A percentile compares a stretch with the other conserved stretches of the same genome.
phyloP scores from a whole-genome alignment of 345 rosid species.

The Euclidium syriacum region DNA sequence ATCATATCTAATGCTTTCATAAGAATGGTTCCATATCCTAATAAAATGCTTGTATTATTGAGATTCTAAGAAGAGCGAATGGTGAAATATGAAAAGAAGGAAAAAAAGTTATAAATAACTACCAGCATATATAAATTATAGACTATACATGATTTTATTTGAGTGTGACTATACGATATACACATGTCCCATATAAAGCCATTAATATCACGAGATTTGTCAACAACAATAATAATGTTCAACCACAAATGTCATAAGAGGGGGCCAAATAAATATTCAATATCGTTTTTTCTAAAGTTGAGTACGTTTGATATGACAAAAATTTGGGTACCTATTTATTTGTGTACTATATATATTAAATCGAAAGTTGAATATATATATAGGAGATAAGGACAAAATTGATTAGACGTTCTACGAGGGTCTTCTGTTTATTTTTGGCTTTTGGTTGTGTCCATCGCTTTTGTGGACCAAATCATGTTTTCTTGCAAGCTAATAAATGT shows the following conservation, averaged over 20 bases:
- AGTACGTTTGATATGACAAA: conserved; percentile 18
- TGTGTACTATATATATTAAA: conserved; percentile 6
- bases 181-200: conserved; percentile 26
- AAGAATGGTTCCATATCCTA: not conserved
- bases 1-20: conserved; percentile 5
- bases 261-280: conserved; percentile 22
- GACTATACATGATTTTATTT: conserved; percentile 9
- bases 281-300: not conserved
- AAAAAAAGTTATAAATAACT: not conserved
- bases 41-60: not conserved
- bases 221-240: conserved; percentile 26
- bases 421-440: conserved; percentile 19
- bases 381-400: conserved; percentile 12
- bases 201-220: conserved; percentile 28
- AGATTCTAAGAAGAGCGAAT: not conserved
- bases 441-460: conserved; percentile 12
- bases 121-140: not conserved
- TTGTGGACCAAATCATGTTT: conserved; percentile 30
- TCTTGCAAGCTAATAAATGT: not conserved
- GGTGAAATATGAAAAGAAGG: not conserved
- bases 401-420: conserved; percentile 19
- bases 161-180: conserved; percentile 24
- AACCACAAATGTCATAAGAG: conserved; percentile 29
- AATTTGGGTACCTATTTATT: not conserved
- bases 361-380: conserved; percentile 2